phyloP scores from a whole-genome alignment of 2,329 filamentous ascomycete species.

The Bipolaris oryzae region DNA sequence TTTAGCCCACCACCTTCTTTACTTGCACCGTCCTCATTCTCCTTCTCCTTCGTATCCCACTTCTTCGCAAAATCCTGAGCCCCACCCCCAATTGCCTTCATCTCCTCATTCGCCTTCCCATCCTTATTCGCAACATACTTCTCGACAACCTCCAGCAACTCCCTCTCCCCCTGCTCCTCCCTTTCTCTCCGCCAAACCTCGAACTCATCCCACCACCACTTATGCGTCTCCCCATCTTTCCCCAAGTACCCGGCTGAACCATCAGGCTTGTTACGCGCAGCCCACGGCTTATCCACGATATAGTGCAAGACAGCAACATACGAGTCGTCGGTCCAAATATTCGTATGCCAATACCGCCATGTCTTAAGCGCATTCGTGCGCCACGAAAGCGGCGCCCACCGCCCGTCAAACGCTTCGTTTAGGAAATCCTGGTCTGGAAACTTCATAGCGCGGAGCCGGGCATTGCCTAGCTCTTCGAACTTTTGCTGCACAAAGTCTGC shows the following conservation, averaged over 20 bases:
- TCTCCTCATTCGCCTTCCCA: conserved; percentile 33
- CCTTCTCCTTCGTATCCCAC: conserved; percentile 15
- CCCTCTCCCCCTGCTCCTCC: conserved; percentile 22
- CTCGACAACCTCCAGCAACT: conserved; percentile 25
- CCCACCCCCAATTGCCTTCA: conserved; percentile 40
- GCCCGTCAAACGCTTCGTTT: conserved; percentile 54
- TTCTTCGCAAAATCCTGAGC: conserved; percentile 43
- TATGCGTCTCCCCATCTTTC: conserved; percentile 58
- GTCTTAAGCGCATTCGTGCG: conserved; percentile 62
- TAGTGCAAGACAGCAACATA: conserved; percentile 59
- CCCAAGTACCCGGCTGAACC: conserved; percentile 57
- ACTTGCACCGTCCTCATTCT: neutral
- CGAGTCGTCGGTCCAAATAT: conserved; percentile 56
- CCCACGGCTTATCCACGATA: conserved; percentile 64
- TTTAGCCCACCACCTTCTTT: neutral
- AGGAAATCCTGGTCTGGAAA: conserved; percentile 63
- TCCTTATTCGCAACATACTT: conserved; percentile 33
- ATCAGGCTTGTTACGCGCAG: conserved; percentile 46
- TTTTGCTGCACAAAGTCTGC: conserved; percentile 50
- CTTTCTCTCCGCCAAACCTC: conserved; percentile 49
- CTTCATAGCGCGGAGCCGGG: conserved; percentile 51
- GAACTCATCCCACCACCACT: conserved; percentile 60
- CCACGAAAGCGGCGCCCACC: conserved; percentile 56
- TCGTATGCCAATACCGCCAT: conserved; percentile 59
- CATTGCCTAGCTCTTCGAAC: conserved; percentile 47